A percentile compares a stretch with the other conserved stretches of the same genome.
Conservation (phyloP, 1,284 basidiomycete genomes). For the Rhodotorula sp. region DNA sequence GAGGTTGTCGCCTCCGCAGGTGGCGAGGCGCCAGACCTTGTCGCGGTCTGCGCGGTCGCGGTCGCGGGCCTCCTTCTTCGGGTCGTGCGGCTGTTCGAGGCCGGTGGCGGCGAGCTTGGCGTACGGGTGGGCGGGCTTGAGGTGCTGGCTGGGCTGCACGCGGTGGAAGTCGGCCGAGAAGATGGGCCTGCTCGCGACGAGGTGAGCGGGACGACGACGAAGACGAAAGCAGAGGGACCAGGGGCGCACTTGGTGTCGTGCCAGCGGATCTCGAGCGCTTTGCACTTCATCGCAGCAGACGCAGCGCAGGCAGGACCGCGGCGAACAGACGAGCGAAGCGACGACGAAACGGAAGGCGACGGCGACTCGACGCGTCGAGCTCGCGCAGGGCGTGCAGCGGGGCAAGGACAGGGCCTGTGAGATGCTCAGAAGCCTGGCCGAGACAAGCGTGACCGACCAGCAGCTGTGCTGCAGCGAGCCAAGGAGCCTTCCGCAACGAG, state of each 20-base stretch:
- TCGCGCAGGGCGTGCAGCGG: not conserved
- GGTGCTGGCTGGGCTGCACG: constrained; percentile 53
- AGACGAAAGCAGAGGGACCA: constrained; percentile 9
- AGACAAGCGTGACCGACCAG: too few relatives aligned
- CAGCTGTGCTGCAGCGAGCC: too few relatives aligned
- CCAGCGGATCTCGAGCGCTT: constrained; percentile 79
- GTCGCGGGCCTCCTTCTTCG: constrained; percentile 27
- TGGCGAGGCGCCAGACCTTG: constrained; percentile 80
- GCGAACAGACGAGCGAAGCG: not conserved
- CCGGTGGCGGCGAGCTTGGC: constrained; percentile 46
- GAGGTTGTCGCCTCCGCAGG: constrained; percentile 95
- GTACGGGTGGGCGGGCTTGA: constrained; percentile 66
- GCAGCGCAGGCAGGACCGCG: too few relatives aligned
- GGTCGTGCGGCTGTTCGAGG: constrained; percentile 35
- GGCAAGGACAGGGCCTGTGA: too few relatives aligned
- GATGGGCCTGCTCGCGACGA: constrained; percentile 61
- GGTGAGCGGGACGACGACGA: too few relatives aligned
- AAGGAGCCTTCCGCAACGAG: too few relatives aligned
- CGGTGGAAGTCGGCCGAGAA: constrained; percentile 93
- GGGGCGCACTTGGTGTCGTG: constrained; percentile 68
- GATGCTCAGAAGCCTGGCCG: too few relatives aligned
- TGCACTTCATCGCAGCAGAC: constrained; percentile 22
- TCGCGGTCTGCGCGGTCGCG: constrained; percentile 43
- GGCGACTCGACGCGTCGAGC: not conserved
- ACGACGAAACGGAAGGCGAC: not conserved